Base-by-base conservation (phyloP, 805 yeast genomes). In the Candida takata region DNA sequence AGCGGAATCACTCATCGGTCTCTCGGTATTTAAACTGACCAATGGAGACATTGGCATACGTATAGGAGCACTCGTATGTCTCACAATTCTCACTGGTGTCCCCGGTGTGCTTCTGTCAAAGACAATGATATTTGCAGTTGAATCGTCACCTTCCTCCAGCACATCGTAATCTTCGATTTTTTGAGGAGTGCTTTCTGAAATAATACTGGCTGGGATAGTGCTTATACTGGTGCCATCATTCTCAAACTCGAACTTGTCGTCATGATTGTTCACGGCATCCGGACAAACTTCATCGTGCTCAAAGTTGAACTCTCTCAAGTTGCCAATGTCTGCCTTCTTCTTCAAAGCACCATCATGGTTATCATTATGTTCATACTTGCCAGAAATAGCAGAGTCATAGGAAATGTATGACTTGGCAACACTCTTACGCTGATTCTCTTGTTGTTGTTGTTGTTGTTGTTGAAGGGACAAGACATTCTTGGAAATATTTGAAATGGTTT, bases 331-430 rank as follows among this genome's bases (percentile, higher is more conserved):
- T 15, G 34, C 40, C 17, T 40, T 43, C 28, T 24, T 27, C 12
- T 6, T 10, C 15, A 15, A n/a, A n/a, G n/a, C n/a, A n/a, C n/a
- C n/a, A n/a, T n/a, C n/a, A n/a, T n/a, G n/a, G n/a, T n/a, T n/a
- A n/a, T n/a, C n/a, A n/a, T n/a, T n/a, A n/a, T n/a, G n/a, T n/a
- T n/a, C n/a, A n/a, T n/a, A n/a, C 11, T 8, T 29, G 24, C 23
- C 27, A 4, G 80, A 72, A 29, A 70, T 58, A 1, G 69, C 71
- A 1, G 83, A 76, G 49, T 77, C 82, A 42, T 77, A 78, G 6
- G 80, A 72, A 32, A 76, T 44, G 45, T 75, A 77, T 1, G 83
- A 77, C 40, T 64, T 43, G 19, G 25, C 37, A 13, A 24, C 27
- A 16, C 30, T 17, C n/a, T 6, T 13, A 13, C 5, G 5, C 14